Conservation (phyloP, 164 flowering plant species). For the Saururus chinensis region DNA sequence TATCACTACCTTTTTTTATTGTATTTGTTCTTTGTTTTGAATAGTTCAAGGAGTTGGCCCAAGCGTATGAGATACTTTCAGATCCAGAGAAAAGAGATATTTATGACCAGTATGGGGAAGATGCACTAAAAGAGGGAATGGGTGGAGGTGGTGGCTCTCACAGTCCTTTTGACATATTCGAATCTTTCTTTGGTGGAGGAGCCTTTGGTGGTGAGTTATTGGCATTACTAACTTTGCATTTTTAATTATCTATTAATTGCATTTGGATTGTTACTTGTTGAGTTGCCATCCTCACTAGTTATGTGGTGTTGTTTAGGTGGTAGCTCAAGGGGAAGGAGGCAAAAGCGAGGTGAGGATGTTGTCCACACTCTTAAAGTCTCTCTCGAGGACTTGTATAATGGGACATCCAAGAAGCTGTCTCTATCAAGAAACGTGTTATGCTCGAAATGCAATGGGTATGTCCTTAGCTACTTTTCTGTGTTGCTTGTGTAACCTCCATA, state of each 20-base stretch:
- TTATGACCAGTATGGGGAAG: slow-evolving; percentile 66
- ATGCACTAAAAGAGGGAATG: slow-evolving; percentile 62
- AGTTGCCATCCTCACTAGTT: not conserved
- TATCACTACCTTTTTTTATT: not conserved
- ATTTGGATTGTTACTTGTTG: not conserved
- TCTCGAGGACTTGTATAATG: slow-evolving; percentile 57
- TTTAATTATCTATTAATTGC: not conserved
- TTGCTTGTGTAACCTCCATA: not conserved
- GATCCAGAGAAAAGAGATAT: slow-evolving; percentile 58
- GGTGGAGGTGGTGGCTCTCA: slow-evolving; percentile 42
- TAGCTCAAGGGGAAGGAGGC: slow-evolving; percentile 44
- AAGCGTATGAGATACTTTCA: slow-evolving; percentile 58
- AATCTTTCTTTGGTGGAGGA: slow-evolving; percentile 47
- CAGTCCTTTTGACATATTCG: slow-evolving; percentile 49
- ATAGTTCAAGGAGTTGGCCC: slow-evolving; percentile 58
- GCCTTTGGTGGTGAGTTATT: slow-evolving; percentile 29
- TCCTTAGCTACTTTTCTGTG: not conserved
- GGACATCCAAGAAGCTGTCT: slow-evolving; percentile 55
- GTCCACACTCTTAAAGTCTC: slow-evolving; percentile 52
- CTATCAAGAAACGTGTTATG: slow-evolving; percentile 45
- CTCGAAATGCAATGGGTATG: slow-evolving; percentile 54
- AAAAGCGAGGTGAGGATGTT: slow-evolving; percentile 57
- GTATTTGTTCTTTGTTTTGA: not conserved
- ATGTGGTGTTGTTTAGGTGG: slow-evolving; percentile 15
- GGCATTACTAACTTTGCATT: not conserved